These are phyloP conservation scores for Pontederia crassipes DNA, from an alignment of 176 grass and related monocot genomes.

Conservation along the genomic window DNA sequence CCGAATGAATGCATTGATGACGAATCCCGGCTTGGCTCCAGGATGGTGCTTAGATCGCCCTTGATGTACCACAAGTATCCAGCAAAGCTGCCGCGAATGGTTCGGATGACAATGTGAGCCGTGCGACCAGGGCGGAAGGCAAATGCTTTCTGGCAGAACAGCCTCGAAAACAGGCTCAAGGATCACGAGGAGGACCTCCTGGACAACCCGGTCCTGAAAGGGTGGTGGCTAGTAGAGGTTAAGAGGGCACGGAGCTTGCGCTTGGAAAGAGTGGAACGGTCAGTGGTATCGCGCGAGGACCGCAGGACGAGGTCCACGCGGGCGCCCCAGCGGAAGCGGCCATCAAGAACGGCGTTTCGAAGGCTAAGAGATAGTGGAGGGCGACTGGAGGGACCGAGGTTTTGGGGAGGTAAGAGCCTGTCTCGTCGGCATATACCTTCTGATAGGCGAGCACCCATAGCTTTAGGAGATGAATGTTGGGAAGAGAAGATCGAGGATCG, in stretches of 20 bases:
- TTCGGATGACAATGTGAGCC: slow-evolving; percentile 58
- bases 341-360: slow-evolving; percentile 72
- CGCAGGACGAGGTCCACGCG: slow-evolving; percentile 59
- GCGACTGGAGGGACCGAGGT: slow-evolving; percentile 48
- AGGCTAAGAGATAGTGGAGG: slow-evolving; percentile 67
- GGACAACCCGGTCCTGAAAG: slow-evolving; percentile 87
- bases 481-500: slow-evolving; percentile 37
- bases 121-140: slow-evolving; percentile 82
- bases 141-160: slow-evolving; percentile 67
- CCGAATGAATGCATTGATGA: slow-evolving; percentile 68
- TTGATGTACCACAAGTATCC: slow-evolving; percentile 94
- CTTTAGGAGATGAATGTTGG: slow-evolving; percentile 68
- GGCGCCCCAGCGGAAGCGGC: slow-evolving; percentile 83
- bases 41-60: slow-evolving; percentile 74
- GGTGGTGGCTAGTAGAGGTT: slow-evolving; percentile 52
- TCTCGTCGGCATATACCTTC: slow-evolving; percentile 87
- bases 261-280: slow-evolving; percentile 75
- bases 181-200: slow-evolving; percentile 83
- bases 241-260: slow-evolving; percentile 83
- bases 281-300: slow-evolving; percentile 50
- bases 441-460: slow-evolving; percentile 96
- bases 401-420: slow-evolving; percentile 81
- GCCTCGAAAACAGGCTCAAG: slow-evolving; percentile 82
- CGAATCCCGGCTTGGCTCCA: slow-evolving; percentile 54
- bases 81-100: slow-evolving; percentile 73